These are phyloP conservation scores for Cutaneotrichosporon dermatis DNA, from an alignment of 1,284 basidiomycete species.

Conservation along the genomic window DNA sequence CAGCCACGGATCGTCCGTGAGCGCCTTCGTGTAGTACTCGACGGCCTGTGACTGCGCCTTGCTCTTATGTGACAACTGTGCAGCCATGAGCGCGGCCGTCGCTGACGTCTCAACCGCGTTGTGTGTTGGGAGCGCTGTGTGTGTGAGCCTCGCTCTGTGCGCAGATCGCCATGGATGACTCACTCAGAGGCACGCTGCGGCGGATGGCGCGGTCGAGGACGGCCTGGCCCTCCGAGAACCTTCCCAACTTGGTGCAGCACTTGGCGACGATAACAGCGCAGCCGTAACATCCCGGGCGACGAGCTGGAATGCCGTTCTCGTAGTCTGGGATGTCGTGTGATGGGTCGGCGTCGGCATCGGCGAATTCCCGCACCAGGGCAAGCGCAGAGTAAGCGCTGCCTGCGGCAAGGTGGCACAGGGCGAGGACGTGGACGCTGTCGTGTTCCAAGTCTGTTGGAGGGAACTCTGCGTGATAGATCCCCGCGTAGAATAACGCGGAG, in stretches of 20 bases:
- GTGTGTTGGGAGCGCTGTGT: conserved; percentile 26
- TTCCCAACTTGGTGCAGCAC: conserved; percentile 66
- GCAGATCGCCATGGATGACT: conserved; percentile 13
- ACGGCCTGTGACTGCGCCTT: conserved; percentile 66
- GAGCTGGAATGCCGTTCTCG: conserved; percentile 32
- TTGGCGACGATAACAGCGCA: conserved; percentile 74
- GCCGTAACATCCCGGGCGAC: conserved; percentile 55
- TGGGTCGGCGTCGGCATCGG: conserved; percentile 46
- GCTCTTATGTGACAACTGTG: conserved; percentile 31
- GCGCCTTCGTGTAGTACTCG: conserved; percentile 65
- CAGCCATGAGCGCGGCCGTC: conserved; percentile 34
- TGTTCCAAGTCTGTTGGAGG: conserved; percentile 55
- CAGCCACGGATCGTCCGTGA: conserved; percentile 70
- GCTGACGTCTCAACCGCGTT: conserved; percentile 30
- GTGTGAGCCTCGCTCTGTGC: conserved; percentile 1
- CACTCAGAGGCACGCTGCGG: conserved; percentile 30
- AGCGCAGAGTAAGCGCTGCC: conserved; percentile 73
- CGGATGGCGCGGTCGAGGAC: conserved; percentile 40
- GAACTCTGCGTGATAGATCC: conserved; percentile 34
- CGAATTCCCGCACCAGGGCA: conserved; percentile 57
- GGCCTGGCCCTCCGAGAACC: conserved; percentile 48
- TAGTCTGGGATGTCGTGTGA: conserved; percentile 39
- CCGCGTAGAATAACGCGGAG: conserved; percentile 43
- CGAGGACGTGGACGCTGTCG: conserved; percentile 78
- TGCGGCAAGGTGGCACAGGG: conserved; percentile 66